Percentiles rank a stretch among this genome's conserved stretches.
Evolutionary conservation across 441 rosid species (phyloP).

Genomic region (Kokia cookei): DNA sequence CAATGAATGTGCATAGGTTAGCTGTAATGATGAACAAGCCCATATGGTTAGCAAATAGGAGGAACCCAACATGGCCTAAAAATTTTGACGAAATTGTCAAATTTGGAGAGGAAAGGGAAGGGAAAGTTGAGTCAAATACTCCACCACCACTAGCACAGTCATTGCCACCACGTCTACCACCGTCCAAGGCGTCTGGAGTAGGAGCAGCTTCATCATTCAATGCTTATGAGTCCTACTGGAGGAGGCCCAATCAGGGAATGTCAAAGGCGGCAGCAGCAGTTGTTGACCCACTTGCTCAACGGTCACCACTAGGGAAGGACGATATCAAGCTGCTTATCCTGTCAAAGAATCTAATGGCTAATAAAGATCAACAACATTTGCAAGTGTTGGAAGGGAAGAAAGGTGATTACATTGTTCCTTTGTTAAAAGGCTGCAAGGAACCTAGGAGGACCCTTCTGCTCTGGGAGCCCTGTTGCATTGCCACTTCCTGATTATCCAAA

Average conservation of each 20-base stretch:
- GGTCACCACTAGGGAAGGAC: not conserved
- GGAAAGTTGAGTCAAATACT: constrained; percentile 7
- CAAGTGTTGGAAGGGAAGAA: not conserved
- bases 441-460: constrained; percentile 57
- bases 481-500: constrained; percentile 43
- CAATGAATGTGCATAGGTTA: constrained; percentile 39
- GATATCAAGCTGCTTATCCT: constrained; percentile 2
- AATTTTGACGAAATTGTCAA: constrained; percentile 22
- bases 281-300: constrained; percentile 6
- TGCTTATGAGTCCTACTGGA: constrained; percentile 60
- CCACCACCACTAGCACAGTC: constrained; percentile 41
- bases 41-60: constrained; percentile 30
- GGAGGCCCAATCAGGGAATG: constrained; percentile 33
- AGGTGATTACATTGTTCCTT: constrained; percentile 23
- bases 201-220: constrained; percentile 35
- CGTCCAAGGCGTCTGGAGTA: constrained; percentile 11
- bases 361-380: constrained; percentile 19
- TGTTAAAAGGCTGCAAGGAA: constrained; percentile 61
- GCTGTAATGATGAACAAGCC: constrained; percentile 51
- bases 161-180: constrained; percentile 48
- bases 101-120: constrained; percentile 13
- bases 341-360: constrained; percentile 14
- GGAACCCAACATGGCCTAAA: constrained; percentile 36
- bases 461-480: constrained; percentile 62
- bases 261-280: not conserved